Conservation (phyloP, 176 grass and related monocot genomes). For the Ensete glaucum region DNA sequence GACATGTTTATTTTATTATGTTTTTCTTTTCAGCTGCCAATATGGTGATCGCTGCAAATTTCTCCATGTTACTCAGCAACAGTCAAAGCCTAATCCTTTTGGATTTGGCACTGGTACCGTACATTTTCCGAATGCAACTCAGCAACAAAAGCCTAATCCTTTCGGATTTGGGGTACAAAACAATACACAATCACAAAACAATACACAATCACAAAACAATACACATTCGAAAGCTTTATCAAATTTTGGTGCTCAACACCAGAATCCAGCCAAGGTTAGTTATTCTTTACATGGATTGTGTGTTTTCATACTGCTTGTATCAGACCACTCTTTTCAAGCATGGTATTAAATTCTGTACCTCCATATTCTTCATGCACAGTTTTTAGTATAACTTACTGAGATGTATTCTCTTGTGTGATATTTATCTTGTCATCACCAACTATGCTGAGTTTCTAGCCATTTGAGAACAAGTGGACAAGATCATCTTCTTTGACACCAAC, state of each 20-base stretch:
- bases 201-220: neutral
- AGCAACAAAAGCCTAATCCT: constrained; percentile 63
- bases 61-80: constrained; percentile 49
- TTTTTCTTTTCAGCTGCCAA: constrained; percentile 47
- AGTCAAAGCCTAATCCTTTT: constrained; percentile 56
- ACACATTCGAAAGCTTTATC: constrained; percentile 28
- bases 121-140: constrained; percentile 12
- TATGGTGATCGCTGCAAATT: constrained; percentile 76
- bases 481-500: constrained; percentile 21
- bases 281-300: neutral
- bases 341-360: neutral
- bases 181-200: constrained; percentile 28
- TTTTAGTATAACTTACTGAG: neutral
- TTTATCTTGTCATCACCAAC: neutral
- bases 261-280: constrained; percentile 25
- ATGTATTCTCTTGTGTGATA: neutral
- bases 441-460: constrained; percentile 34
- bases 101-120: constrained; percentile 37
- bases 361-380: neutral
- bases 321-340: neutral
- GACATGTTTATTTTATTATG: neutral
- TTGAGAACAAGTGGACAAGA: constrained; percentile 82
- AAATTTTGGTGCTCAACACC: constrained; percentile 13
- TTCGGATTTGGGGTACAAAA: constrained; percentile 73
- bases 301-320: neutral